Conservation (phyloP, 257 asterid species). For the Eucommia ulmoides region DNA sequence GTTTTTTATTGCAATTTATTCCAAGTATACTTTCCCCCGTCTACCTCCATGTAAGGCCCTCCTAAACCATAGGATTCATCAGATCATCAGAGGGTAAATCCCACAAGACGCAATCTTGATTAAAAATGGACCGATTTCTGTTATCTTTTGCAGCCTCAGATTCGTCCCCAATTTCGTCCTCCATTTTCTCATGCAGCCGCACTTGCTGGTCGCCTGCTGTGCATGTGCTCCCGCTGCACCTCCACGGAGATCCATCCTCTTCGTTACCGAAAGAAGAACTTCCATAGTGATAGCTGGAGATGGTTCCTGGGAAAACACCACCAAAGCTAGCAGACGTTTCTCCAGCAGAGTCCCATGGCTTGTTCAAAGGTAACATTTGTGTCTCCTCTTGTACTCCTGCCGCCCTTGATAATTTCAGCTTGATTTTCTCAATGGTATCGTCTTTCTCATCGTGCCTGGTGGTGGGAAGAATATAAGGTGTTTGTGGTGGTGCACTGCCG, state of each 20-base stretch:
- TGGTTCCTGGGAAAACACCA: conserved; percentile 29
- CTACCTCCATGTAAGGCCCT: not conserved
- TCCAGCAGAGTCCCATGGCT: conserved; percentile 33
- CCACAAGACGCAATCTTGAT: conserved; percentile 60
- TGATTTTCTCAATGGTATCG: conserved; percentile 37
- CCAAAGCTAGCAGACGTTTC: conserved; percentile 21
- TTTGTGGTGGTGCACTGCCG: not conserved
- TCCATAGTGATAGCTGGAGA: conserved; percentile 38
- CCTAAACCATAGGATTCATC: conserved; percentile 41
- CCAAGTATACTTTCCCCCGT: not conserved
- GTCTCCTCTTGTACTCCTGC: conserved; percentile 38
- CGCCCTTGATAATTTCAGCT: conserved; percentile 48
- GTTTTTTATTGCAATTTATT: not conserved
- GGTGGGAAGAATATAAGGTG: not conserved
- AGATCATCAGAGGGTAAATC: conserved; percentile 65
- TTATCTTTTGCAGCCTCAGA: conserved; percentile 24
- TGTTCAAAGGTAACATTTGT: conserved; percentile 11
- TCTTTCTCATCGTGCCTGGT: conserved; percentile 1
- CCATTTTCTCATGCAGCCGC: conserved; percentile 26
- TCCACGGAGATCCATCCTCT: conserved; percentile 47
- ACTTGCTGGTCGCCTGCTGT: conserved; percentile 31
- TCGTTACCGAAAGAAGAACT: conserved; percentile 31
- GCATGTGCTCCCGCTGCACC: conserved; percentile 47
- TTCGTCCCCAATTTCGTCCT: conserved; percentile 29
- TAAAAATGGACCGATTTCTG: conserved; percentile 36